Evolutionary conservation across 352 stramenopile species (phyloP), one percentile per base, ranked within the genome.

Genomic region (Pythium vanterpoolii): DNA sequence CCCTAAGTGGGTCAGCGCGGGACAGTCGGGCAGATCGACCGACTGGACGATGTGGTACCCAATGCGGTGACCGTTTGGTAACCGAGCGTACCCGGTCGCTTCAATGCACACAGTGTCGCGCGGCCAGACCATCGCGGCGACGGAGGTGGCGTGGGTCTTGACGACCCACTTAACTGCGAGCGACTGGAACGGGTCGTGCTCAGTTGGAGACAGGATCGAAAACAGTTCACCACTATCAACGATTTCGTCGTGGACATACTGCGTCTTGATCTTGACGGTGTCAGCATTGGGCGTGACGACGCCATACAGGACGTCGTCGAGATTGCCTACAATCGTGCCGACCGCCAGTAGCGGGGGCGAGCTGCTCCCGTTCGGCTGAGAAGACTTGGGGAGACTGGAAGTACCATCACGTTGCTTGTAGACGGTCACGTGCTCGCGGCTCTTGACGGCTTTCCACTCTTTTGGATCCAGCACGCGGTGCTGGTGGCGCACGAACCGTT

Each of bases 231-330:
- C 54, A 58, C 55, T 16, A 31, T 66, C 56, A 38, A 39, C 21
- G 21, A 69, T 47, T n/a, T 66, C 56, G 47, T 73, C 66, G 3
- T 67, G 54, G 14, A 77, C 51, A 30, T 55, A 39, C 10, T 50
- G 31, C 13, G 62, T 58, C 27, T 76, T 76, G 34, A 79, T 71
- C 44, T 77, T 74, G 46, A 83, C 60, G 1, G 63, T n/a, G 48
- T 54, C n/a, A 58, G 48, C 33, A 39, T 75, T 13, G 60, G 56
- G 52, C 36, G 74, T 69, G 43, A 79, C 61, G 8, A 63, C 73
- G 11, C 77, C 77, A 52, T 83, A 87, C 62, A 87, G 79, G 39
- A 79, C 72, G 61, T 89, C 77, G 58, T 86, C 76, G 7, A 89
- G 71, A 23, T 72, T 76, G 4, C 77, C 77, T 30, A 71, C 47